Percentiles rank a stretch among this genome's conserved stretches.
Conservation (phyloP, 2,329 filamentous ascomycete genomes). For the Cercospora sojina region DNA sequence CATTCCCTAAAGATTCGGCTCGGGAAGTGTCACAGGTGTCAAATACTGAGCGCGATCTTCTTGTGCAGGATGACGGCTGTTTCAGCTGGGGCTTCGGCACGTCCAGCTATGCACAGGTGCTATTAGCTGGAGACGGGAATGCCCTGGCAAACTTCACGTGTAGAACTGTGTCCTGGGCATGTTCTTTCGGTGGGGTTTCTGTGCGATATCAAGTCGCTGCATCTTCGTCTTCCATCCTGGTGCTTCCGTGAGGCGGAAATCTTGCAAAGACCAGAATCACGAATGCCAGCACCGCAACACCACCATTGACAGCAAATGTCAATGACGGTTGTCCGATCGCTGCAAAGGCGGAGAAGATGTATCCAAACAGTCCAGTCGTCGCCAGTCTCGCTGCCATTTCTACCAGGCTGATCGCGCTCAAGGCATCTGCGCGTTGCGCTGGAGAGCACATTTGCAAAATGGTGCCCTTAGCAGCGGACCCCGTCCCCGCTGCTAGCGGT, state of each 20-base stretch:
- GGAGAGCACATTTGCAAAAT: slow-evolving; percentile 68
- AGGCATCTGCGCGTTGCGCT: slow-evolving; percentile 62
- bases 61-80: not conserved
- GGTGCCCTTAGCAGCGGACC: slow-evolving; percentile 69
- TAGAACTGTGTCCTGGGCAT: not conserved
- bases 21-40: not conserved
- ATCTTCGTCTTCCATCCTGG: slow-evolving; percentile 23
- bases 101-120: not conserved
- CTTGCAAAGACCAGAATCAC: slow-evolving; percentile 46
- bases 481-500: slow-evolving; percentile 68
- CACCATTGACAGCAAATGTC: slow-evolving; percentile 68
- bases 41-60: not conserved
- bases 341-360: slow-evolving; percentile 65
- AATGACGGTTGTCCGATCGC: slow-evolving; percentile 58
- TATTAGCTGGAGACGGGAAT: not conserved
- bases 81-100: not conserved
- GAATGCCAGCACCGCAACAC: slow-evolving; percentile 56
- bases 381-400: slow-evolving; percentile 66
- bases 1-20: not conserved
- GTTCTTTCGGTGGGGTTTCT: not conserved
- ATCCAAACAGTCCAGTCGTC: slow-evolving; percentile 64
- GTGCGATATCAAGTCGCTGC: not conserved
- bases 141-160: not conserved
- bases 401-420: slow-evolving; percentile 67
- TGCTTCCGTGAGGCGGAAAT: slow-evolving; percentile 48